Conservation (phyloP, 495 filamentous ascomycete genomes). For the Neurospora sp. region DNA sequence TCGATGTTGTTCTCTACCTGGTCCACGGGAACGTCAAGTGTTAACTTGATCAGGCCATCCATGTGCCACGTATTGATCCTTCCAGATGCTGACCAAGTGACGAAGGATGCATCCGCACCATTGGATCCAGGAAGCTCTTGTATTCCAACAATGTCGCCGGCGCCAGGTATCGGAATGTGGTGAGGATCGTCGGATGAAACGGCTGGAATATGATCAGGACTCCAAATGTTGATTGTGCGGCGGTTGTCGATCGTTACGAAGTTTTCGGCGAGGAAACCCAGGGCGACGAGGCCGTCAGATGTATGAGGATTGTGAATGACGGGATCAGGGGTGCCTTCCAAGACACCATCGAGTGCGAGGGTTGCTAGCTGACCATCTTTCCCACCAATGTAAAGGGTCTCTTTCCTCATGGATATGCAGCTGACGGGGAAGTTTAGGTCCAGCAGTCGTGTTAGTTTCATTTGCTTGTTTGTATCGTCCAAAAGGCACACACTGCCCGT, state of each 20-base stretch:
- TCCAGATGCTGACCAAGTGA: conserved; percentile 77
- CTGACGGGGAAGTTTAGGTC: conserved; percentile 52
- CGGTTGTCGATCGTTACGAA: conserved; percentile 68
- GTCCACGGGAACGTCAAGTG: conserved; percentile 60
- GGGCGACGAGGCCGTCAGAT: conserved; percentile 40
- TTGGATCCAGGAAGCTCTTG: conserved; percentile 48
- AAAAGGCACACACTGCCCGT: conserved; percentile 67
- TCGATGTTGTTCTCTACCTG: conserved; percentile 48
- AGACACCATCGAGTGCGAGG: conserved; percentile 29
- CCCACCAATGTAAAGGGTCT: conserved; percentile 31
- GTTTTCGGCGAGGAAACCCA: conserved; percentile 58
- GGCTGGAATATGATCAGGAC: conserved; percentile 27
- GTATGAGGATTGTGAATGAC: conserved; percentile 20
- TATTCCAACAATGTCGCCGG: conserved; percentile 73
- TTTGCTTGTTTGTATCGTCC: conserved; percentile 63
- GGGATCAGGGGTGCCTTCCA: conserved; percentile 19
- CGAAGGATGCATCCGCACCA: conserved; percentile 55
- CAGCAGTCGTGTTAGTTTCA: conserved; percentile 54
- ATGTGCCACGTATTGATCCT: conserved; percentile 71
- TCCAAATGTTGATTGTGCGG: conserved; percentile 59
- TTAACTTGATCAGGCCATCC: conserved; percentile 54
- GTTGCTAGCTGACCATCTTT: conserved; percentile 35
- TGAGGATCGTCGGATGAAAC: conserved; percentile 18
- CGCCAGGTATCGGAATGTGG: conserved; percentile 50
- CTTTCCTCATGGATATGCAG: conserved; percentile 44